A percentile compares a stretch with the other conserved stretches of the same genome.
Evolutionary conservation across 192 early-diverging fungal genomes (phyloP).

Genomic region (Backusella westeae): DNA sequence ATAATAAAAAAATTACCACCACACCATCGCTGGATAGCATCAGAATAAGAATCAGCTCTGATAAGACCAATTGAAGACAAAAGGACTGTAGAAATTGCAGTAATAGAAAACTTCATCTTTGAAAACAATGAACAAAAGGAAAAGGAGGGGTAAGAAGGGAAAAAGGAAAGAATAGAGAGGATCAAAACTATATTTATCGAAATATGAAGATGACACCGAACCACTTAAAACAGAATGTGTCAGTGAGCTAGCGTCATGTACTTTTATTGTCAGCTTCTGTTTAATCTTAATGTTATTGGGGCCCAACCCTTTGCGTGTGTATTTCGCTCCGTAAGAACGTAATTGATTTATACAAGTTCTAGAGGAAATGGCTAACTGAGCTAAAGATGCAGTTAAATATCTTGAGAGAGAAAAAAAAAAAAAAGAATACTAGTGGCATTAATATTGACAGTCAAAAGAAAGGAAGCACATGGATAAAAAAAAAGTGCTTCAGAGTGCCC

Average conservation of each 20-base stretch:
- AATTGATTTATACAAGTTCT: neutral
- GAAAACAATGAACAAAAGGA: neutral
- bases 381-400: neutral
- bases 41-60: conserved; percentile 28
- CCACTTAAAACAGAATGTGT: neutral
- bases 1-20: conserved; percentile 2
- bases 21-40: conserved; percentile 34
- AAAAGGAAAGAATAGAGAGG: neutral
- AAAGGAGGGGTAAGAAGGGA: neutral
- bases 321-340: neutral
- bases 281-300: neutral
- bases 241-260: neutral
- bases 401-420: neutral
- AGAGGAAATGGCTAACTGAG: neutral
- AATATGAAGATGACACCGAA: neutral
- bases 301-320: neutral
- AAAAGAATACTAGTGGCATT: neutral
- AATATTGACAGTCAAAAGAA: neutral
- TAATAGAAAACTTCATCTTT: conserved; percentile 31
- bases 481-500: neutral
- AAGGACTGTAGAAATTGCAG: conserved; percentile 26
- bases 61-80: conserved; percentile 14
- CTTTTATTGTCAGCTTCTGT: neutral
- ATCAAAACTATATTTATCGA: neutral
- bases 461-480: neutral